Evolutionary conservation across 495 filamentous ascomycete genomes (phyloP).

Genomic region (Xylaria acuta): DNA sequence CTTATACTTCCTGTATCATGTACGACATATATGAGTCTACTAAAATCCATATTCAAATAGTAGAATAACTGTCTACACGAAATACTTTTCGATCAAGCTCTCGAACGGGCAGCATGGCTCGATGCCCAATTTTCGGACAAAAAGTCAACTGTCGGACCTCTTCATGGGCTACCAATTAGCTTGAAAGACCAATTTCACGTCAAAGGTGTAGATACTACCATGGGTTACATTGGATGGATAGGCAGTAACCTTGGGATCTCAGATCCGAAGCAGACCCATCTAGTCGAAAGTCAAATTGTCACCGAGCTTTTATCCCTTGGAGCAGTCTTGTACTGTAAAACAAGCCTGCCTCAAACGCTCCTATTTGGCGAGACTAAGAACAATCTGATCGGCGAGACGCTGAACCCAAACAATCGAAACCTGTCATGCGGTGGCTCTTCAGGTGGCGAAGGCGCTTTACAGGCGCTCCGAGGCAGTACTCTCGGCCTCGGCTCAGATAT

Average conservation of each 20-base stretch:
- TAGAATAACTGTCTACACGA: slow-evolving; percentile 67
- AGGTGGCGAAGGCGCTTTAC: slow-evolving; percentile 65
- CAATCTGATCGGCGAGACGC: slow-evolving; percentile 69
- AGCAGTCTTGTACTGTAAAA: slow-evolving; percentile 69
- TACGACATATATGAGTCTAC: background rate
- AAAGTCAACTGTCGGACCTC: slow-evolving; percentile 60
- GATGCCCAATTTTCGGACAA: slow-evolving; percentile 58
- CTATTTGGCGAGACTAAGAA: slow-evolving; percentile 63
- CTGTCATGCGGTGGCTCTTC: slow-evolving; percentile 69
- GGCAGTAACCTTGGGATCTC: slow-evolving; percentile 33
- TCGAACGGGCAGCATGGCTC: slow-evolving; percentile 62
- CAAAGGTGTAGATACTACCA: slow-evolving; percentile 57
- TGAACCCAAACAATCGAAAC: slow-evolving; percentile 66
- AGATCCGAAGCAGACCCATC: slow-evolving; percentile 48
- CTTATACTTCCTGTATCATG: background rate
- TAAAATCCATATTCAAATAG: background rate
- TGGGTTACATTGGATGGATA: slow-evolving; percentile 44
- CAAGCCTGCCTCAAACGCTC: slow-evolving; percentile 64
- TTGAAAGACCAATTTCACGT: slow-evolving; percentile 73
- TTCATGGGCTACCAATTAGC: slow-evolving; percentile 72
- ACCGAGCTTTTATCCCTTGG: slow-evolving; percentile 47
- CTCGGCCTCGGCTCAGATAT: slow-evolving; percentile 69
- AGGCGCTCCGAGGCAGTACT: slow-evolving; percentile 50
- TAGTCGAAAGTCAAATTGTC: slow-evolving; percentile 52
- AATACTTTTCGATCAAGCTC: slow-evolving; percentile 66